Base-by-base conservation (phyloP, 2,329 filamentous ascomycete genomes). In the Chrysosporium keratinophilum region DNA sequence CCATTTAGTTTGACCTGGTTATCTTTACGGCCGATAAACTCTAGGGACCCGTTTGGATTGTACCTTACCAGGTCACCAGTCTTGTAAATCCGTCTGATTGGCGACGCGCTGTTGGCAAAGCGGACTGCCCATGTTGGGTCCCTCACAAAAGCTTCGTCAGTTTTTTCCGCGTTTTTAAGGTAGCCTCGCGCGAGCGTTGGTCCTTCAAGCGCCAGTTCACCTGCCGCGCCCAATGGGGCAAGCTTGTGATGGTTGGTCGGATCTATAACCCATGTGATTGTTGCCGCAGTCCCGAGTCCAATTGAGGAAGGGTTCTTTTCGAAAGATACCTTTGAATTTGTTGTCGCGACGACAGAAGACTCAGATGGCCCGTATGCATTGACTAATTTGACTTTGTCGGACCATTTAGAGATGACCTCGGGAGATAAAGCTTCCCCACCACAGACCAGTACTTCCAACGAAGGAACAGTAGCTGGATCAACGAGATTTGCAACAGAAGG, bases 351-450 rank as follows among this genome's bases (percentile, higher is more conserved):
- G n/a, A 56, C 55, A 3, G 57, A 44, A 5, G 54, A 64, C 58
- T 94, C 89, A 0, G 85, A 87, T 0, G 88, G 87, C 0, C 88
- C 88, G 58, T 95, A 95, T 0, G 79, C 88, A 71, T 93, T 85
- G 64, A 83, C 88, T 0, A 95, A 74, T 14, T 82, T 65, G 1
- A 65, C 77, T 39, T 73, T 76, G 0, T 76, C 76, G 19, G 76
- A 77, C 90, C 90, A 95, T 39, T 75, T 76, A 1, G 77, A 72
- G 42, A 84, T 80, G 0, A 95, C 85, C 33, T 79, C 78, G 34
- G 81, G 78, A 0, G 85, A 90, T 69, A 95, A 76, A 0, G 84
- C 79, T 67, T 95, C 89, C 3, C 89, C 89, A 1, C 87, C 85
- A 1, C 85, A 88, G 9, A 93, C 84, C 2, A 95, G 72, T 57